Evolutionary conservation across 164 flowering plant species (phyloP).

Genomic region (Berberis vulgaris): DNA sequence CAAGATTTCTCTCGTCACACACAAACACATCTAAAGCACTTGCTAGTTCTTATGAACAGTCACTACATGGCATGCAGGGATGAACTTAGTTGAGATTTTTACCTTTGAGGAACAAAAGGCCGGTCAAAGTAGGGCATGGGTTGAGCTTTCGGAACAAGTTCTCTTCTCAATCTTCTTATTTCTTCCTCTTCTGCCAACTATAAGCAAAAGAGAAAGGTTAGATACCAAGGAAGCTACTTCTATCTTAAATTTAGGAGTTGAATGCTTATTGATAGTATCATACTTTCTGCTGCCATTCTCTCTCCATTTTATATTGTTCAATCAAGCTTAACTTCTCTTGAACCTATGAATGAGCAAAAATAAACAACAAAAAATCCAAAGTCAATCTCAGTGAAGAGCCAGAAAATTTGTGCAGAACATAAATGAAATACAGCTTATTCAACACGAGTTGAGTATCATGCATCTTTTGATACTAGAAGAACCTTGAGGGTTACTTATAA

Average conservation of each 20-base stretch:
- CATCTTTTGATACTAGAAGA: background rate
- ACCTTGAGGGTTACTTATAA: background rate
- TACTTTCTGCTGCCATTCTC: conserved; percentile 78
- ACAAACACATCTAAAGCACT: no score
- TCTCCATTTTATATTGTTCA: conserved; percentile 73
- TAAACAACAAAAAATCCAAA: background rate
- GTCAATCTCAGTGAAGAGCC: background rate
- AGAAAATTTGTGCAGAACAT: background rate
- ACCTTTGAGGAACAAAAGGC: conserved; percentile 91
- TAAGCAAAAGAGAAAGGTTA: conserved; percentile 3
- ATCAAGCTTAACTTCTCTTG: conserved; percentile 55
- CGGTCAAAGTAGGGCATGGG: conserved; percentile 97
- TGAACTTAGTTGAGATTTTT: conserved; percentile 2
- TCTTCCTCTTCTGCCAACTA: conserved; percentile 92
- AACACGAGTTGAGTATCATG: no score
- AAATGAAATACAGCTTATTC: no score
- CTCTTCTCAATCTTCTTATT: conserved; percentile 68
- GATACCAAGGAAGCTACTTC: background rate
- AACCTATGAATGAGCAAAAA: conserved; percentile 30
- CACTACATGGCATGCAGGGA: background rate
- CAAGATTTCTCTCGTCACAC: no score
- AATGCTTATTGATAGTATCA: background rate
- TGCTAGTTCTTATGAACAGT: no score
- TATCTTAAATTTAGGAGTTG: background rate
- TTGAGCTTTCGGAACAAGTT: conserved; percentile 88